Base-by-base conservation (phyloP, 768 basidiomycete species). In the Boletus sp. region DNA sequence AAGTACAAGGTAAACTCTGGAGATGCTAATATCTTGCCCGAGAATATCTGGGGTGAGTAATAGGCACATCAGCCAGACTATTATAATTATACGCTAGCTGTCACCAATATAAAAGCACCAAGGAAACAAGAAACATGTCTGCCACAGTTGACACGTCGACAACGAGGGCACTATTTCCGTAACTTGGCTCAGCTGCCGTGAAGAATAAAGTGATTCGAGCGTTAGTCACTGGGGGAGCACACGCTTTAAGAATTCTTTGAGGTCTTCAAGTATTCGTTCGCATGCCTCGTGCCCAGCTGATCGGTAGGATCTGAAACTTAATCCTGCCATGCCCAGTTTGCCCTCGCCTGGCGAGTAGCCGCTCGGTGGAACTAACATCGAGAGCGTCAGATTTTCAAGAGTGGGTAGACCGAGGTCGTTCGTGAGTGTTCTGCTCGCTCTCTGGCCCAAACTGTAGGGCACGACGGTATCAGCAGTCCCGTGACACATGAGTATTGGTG, bases 401-500 rank as follows among this genome's bases (percentile, higher is more conserved):
- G 46, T 64, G 19, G 77, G 63, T 51, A 88, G 74, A 15, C 83
- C 82, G 38, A 90, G 64, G 15, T 78, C 61, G 14, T 75, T 66
- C 34, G 77, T 79, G 41, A 95, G 72, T 54, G 80, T 79, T 7
- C 83, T 78, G 35, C 78, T 72, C 8, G 89, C 88, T 46, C 70
- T 69, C 50, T 77, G 67, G 23, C 83, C 82, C 47, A 83, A 75
- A 27, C 77, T 58, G 60, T 76, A 77, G 53, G 77, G 77, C 50
- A 97, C 86, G 23, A 96, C 76, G 7, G 82, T 84, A 72, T 98
- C 94, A 15, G 69, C 76, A 7, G 76, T 79, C 23, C 93, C 93
- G 58, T 93, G 90, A 13, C 88, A 94, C 84, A 90, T 90, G 72
- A 96, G 95, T 29, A 95, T 77, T 1, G 93, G 89, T 21, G 83